phyloP scores from a whole-genome alignment of 116 monocot genomes.

The Zostera marina region DNA sequence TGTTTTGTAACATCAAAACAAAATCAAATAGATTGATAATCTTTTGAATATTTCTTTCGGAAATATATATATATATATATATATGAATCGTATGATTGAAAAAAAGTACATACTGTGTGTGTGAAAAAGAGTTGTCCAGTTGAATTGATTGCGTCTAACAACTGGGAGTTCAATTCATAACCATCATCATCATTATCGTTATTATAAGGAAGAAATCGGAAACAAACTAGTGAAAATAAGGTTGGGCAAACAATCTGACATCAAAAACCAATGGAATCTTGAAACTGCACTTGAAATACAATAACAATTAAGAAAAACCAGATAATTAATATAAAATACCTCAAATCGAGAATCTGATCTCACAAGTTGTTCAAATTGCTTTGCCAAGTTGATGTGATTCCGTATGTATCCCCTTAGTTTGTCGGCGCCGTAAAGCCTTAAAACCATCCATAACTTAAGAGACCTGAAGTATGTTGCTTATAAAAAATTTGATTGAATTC shows the following conservation, averaged over 20 bases:
- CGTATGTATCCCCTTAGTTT: constrained; percentile 56
- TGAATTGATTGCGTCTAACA: constrained; percentile 51
- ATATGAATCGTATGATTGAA: background rate
- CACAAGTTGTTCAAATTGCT: constrained; percentile 45
- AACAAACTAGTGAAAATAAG: constrained; percentile 72
- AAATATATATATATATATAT: background rate
- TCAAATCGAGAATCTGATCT: constrained; percentile 60
- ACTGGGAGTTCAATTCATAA: constrained; percentile 40
- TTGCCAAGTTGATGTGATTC: constrained; percentile 59
- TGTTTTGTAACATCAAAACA: too few species aligned
- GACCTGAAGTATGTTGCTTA: constrained; percentile 28
- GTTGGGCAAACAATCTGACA: constrained; percentile 48
- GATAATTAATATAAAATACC: constrained; percentile 23
- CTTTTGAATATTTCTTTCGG: background rate
- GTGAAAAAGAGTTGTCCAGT: constrained; percentile 61
- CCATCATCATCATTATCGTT: constrained; percentile 28
- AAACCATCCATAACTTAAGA: constrained; percentile 83
- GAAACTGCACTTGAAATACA: background rate
- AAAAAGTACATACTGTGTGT: constrained; percentile 41
- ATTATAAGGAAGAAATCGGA: constrained; percentile 45
- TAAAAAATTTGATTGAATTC: too few species aligned
- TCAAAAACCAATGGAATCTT: background rate
- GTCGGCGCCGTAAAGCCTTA: constrained; percentile 67
- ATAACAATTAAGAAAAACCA: background rate
- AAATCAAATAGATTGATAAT: background rate